phyloP scores from a whole-genome alignment of 2,329 filamentous ascomycete species.

The Ophiostoma fasciatum region DNA sequence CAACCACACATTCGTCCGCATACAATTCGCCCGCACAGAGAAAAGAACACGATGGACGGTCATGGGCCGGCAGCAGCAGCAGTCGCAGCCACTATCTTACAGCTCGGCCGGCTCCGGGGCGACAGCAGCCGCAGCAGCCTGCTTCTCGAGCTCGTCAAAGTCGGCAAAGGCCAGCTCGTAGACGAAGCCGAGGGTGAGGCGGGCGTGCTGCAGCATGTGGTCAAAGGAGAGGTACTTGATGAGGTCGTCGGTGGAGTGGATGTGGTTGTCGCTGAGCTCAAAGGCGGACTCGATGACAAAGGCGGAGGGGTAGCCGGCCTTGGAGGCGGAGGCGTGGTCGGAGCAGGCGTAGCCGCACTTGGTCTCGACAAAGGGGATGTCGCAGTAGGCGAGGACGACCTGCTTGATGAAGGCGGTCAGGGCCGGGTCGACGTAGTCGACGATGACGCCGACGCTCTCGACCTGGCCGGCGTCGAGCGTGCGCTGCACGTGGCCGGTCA shows the following conservation, averaged over 20 bases:
- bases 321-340: constrained; percentile 53
- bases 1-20: too few relatives aligned
- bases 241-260: constrained; percentile 59
- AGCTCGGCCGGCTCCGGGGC: background rate
- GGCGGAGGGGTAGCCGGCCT: constrained; percentile 49
- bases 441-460: constrained; percentile 84
- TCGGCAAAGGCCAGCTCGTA: constrained; percentile 30
- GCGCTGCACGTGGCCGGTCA: constrained; percentile 79
- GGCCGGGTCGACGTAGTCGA: constrained; percentile 71
- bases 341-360: constrained; percentile 45
- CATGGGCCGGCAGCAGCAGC: too few relatives aligned
- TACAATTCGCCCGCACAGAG: too few relatives aligned
- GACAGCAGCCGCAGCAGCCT: too few relatives aligned
- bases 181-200: constrained; percentile 30
- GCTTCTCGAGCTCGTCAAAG: constrained; percentile 18
- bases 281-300: constrained; percentile 50
- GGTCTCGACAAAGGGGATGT: constrained; percentile 43
- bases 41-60: too few relatives aligned
- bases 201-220: constrained; percentile 51
- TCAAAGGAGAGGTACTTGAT: constrained; percentile 53
- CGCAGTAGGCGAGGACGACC: constrained; percentile 75
- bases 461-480: constrained; percentile 69
- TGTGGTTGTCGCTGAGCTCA: constrained; percentile 49
- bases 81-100: too few relatives aligned
- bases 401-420: constrained; percentile 85